These are phyloP conservation scores for Globisporangium spiculum DNA, from an alignment of 352 stramenopile species.

Conservation along the genomic window DNA sequence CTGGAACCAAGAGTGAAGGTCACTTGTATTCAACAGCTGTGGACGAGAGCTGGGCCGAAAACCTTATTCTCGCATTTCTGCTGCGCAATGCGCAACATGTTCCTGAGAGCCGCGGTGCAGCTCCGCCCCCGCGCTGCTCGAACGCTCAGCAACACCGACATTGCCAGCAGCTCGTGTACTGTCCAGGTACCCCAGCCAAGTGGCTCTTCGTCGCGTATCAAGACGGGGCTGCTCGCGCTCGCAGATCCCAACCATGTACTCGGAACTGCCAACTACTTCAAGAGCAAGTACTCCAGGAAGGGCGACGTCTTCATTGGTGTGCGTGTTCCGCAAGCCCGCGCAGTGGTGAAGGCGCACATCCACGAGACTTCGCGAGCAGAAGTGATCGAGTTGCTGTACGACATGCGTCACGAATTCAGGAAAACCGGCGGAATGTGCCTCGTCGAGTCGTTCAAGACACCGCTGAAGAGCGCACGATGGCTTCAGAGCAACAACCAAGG, in stretches of 20 bases:
- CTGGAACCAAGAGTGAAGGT: not conserved
- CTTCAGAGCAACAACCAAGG: not conserved
- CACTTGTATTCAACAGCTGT: not conserved
- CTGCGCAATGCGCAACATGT: not conserved
- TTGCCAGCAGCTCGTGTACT: not conserved
- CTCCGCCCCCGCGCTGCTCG: not conserved
- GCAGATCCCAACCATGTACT: constrained; percentile 5
- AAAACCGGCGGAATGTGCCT: constrained; percentile 16
- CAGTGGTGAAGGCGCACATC: constrained; percentile 13
- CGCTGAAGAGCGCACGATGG: not conserved
- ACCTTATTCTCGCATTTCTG: not conserved
- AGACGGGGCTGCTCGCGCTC: constrained; percentile 11
- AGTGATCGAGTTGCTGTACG: constrained; percentile 10
- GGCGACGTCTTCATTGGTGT: constrained; percentile 21
- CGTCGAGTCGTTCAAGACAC: constrained; percentile 16
- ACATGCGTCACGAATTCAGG: constrained; percentile 20
- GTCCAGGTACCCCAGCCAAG: not conserved
- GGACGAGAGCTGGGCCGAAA: not conserved
- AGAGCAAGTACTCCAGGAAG: constrained; percentile 12
- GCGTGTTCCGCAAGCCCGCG: constrained; percentile 15
- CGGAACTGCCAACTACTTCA: constrained; percentile 15
- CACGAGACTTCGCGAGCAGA: constrained; percentile 3
- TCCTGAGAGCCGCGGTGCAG: not conserved
- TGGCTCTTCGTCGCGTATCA: constrained; percentile 4
- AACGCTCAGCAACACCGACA: constrained; percentile 14